Evolutionary conservation across 148 eudicot species (phyloP).

Genomic region (Talinum fruticosum): DNA sequence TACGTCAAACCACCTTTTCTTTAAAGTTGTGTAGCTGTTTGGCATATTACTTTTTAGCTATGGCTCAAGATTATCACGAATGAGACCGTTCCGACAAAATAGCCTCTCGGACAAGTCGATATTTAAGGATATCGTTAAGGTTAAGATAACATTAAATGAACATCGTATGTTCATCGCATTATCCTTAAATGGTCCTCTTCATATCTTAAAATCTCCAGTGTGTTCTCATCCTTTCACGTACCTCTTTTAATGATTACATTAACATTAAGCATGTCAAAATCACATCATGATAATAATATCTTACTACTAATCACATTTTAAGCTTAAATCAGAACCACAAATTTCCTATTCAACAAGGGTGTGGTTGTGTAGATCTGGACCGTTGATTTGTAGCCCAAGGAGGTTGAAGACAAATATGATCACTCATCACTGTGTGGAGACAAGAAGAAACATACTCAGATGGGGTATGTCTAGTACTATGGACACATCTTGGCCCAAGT

Average conservation of each 20-base stretch:
- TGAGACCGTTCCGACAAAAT: too few relatives aligned
- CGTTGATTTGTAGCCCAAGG: background rate
- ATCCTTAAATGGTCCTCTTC: background rate
- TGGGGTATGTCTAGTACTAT: slow-evolving; percentile 11
- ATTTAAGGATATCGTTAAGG: too few relatives aligned
- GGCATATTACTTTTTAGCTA: too few relatives aligned
- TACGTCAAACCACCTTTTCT: too few relatives aligned
- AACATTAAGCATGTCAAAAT: background rate
- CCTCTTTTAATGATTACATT: background rate
- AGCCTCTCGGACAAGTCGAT: too few relatives aligned
- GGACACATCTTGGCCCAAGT: slow-evolving; percentile 15
- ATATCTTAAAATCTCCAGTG: background rate
- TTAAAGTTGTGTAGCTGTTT: too few relatives aligned
- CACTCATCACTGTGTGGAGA: background rate
- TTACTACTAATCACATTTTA: background rate
- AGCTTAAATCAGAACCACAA: background rate
- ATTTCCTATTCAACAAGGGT: background rate
- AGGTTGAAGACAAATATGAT: background rate
- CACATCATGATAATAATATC: background rate
- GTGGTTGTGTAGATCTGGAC: background rate
- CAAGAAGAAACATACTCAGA: slow-evolving; percentile 3
- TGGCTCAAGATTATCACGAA: too few relatives aligned
- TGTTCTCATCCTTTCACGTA: background rate
- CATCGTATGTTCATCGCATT: background rate
- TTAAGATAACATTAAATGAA: too few relatives aligned